phyloP scores from a whole-genome alignment of 1,284 basidiomycete genomes.

The Vanrija humicola region DNA sequence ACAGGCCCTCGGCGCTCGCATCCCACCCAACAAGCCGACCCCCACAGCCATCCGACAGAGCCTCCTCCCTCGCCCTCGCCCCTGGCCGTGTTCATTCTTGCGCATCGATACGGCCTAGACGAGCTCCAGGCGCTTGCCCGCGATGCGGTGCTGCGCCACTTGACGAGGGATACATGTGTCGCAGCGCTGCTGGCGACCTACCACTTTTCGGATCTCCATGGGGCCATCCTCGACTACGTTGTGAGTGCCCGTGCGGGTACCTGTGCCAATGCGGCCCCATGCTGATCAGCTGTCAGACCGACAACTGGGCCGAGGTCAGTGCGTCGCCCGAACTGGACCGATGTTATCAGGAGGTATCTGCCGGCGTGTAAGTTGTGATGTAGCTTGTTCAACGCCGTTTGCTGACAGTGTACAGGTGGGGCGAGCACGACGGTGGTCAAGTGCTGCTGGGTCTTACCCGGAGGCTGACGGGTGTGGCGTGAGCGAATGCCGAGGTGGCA shows the following conservation, averaged over 20 bases:
- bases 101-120: slow-evolving; percentile 71
- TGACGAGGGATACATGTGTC: slow-evolving; percentile 68
- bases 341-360: slow-evolving; percentile 42
- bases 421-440: slow-evolving; percentile 32
- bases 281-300: slow-evolving; percentile 13
- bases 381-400: neutral
- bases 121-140: slow-evolving; percentile 63
- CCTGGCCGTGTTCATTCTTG: slow-evolving; percentile 72
- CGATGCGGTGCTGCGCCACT: slow-evolving; percentile 68
- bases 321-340: slow-evolving; percentile 27
- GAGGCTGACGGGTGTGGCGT: slow-evolving; percentile 9
- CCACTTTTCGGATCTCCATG: slow-evolving; percentile 36
- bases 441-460: slow-evolving; percentile 30
- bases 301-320: slow-evolving; percentile 33
- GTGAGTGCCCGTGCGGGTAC: slow-evolving; percentile 17
- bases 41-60: slow-evolving; percentile 66
- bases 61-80: slow-evolving; percentile 54
- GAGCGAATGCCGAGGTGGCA: neutral
- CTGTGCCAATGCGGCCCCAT: neutral
- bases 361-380: slow-evolving; percentile 24
- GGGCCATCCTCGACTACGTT: slow-evolving; percentile 35
- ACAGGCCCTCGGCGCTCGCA: slow-evolving; percentile 24
- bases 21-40: slow-evolving; percentile 54
- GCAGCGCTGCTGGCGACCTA: slow-evolving; percentile 55
- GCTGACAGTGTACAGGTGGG: slow-evolving; percentile 20